A percentile compares a stretch with the other conserved stretches of the same genome.
phyloP scores from a whole-genome alignment of 192 early-diverging fungal genomes.

The Coemansia asiatica region DNA sequence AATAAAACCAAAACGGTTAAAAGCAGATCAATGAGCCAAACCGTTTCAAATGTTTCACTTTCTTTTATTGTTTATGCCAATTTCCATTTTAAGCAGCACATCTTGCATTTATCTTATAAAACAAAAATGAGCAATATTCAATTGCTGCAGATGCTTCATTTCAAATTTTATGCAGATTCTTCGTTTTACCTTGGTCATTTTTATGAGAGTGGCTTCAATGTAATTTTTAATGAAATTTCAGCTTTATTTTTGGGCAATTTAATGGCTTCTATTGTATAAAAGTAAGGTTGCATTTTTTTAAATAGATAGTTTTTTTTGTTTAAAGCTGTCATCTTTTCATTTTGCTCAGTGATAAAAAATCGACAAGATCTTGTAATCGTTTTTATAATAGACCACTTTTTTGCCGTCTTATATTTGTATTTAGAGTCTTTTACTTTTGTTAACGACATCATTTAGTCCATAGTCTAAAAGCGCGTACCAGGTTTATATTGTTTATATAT shows the following conservation, averaged over 20 bases:
- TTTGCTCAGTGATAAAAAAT: too few relatives aligned
- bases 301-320: not conserved
- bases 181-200: not conserved
- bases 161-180: not conserved
- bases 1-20: not conserved
- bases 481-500: not conserved
- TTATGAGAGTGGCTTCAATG: not conserved
- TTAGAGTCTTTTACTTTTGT: too few relatives aligned
- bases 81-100: conserved; percentile 5
- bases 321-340: not conserved
- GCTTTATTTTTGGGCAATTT: not conserved
- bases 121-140: not conserved
- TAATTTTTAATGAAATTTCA: not conserved
- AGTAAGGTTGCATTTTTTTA: not conserved
- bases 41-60: not conserved
- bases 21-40: not conserved
- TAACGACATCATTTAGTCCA: too few relatives aligned
- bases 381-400: not conserved
- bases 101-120: not conserved
- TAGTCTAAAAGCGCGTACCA: too few relatives aligned
- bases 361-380: not conserved
- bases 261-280: not conserved
- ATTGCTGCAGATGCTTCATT: not conserved
- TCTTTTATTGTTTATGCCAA: conserved; percentile 8
- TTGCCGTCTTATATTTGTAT: conserved; percentile 17